Evolutionary conservation across 169 alveolate species (phyloP), one percentile per base, ranked within the genome.

Genomic region (Cyclospora cayetanensis): DNA sequence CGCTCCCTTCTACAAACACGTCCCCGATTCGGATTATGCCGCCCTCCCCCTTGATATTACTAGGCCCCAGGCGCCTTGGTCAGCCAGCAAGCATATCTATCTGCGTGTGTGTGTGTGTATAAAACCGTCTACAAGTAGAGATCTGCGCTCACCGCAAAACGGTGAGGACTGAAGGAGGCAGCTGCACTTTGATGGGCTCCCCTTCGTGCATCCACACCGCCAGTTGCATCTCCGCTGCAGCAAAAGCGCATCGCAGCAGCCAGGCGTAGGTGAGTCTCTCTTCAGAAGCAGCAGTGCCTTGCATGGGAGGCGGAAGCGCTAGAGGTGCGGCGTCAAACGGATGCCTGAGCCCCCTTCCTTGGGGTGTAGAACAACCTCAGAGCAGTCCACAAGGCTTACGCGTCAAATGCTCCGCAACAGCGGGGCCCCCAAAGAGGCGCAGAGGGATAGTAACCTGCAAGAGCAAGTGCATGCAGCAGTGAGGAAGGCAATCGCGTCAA

Each of bases 371-470:
- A n/a, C n/a, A 15, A 7, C 55, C 55, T 46, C 55, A 46, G 55
- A 15, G 55, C 22, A 15, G 22, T 15, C 55, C 55, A 20, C 2
- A 37, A 25, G 43, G 50, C 91, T 42, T 43, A 84, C 91, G 91
- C 5, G 70, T 84, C 39, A 84, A 35, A 41, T 55, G 46, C 4
- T 70, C 66, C 22, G 80, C 83, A 9, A 84, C 68, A 5, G 91
- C 37, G 46, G 91, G 65, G 83, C 91, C 91, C 41, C 91, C 91
- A 29, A 84, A 84, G n/a, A 84, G 91, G 20, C 80, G 70, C 41
- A 84, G 83, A n/a, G 91, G 91, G 52, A 84, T n/a, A 35, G 42
- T 50, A 15, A 41, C 91, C 91, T 84, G 70, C 22, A 60, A 27
- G 22, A n/a, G 46, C n/a, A n/a, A n/a, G n/a, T n/a, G n/a, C n/a